Evolutionary conservation across 2,329 filamentous ascomycete species (phyloP).

Genomic region (Colletotrichum sp.): DNA sequence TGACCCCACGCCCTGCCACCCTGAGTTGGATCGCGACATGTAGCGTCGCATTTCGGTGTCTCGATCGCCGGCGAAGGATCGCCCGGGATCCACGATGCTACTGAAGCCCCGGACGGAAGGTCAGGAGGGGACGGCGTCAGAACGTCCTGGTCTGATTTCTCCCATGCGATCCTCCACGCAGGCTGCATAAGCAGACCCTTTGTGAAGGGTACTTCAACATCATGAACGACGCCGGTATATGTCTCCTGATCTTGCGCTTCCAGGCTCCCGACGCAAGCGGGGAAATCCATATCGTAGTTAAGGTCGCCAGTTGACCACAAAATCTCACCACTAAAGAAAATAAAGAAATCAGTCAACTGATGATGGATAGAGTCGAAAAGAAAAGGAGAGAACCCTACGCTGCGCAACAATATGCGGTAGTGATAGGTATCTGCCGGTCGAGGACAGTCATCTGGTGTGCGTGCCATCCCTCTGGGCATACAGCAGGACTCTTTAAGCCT

Average conservation of each 20-base stretch:
- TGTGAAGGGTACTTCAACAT: neutral
- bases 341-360: too few relatives aligned
- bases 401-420: too few relatives aligned
- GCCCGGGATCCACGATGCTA: neutral
- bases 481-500: too few relatives aligned
- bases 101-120: neutral
- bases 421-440: too few relatives aligned
- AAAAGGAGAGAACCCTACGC: too few relatives aligned
- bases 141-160: fast-evolving
- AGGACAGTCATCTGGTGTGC: too few relatives aligned
- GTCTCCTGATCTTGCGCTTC: neutral
- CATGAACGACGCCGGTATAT: neutral
- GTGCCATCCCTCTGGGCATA: too few relatives aligned
- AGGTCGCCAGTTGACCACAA: too few relatives aligned
- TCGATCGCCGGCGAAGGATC: neutral
- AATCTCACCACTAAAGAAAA: too few relatives aligned
- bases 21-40: neutral
- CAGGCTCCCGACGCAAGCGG: fast-evolving
- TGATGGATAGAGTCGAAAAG: too few relatives aligned
- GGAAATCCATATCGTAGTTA: neutral
- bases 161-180: neutral
- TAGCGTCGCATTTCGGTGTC: neutral
- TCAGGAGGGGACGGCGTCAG: neutral
- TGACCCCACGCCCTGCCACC: neutral
- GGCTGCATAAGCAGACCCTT: neutral